Percentiles rank a stretch among this genome's conserved stretches.
Conservation (phyloP, 257 asterid species). For the Fraxinus anomala region DNA sequence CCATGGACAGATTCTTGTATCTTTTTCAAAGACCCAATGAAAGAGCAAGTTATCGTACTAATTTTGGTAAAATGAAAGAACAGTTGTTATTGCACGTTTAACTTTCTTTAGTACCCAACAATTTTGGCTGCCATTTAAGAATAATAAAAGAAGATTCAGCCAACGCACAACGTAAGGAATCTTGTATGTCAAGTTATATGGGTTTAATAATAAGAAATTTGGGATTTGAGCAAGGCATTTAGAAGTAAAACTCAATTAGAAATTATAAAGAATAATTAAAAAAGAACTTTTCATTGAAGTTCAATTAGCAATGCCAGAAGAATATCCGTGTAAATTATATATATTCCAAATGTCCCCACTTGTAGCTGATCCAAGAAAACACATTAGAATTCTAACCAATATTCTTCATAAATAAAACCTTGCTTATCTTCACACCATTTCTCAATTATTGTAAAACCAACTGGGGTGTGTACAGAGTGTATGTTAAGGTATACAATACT, state of each 20-base stretch:
- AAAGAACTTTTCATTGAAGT: not conserved
- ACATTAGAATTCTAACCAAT: not conserved
- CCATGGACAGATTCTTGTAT: too few species aligned
- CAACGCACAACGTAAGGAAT: too few species aligned
- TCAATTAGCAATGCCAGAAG: not conserved
- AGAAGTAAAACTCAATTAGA: not conserved
- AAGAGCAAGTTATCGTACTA: too few species aligned
- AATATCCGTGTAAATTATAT: not conserved
- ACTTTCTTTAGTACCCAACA: too few species aligned
- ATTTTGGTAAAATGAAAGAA: too few species aligned
- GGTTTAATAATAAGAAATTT: too few species aligned
- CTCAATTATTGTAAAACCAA: not conserved
- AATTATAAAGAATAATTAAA: too few species aligned
- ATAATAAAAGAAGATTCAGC: too few species aligned
- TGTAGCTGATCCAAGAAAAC: not conserved
- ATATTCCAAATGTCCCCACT: not conserved
- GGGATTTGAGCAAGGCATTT: not conserved
- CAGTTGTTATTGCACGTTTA: too few species aligned
- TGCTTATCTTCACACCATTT: not conserved
- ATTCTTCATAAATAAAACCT: not conserved
- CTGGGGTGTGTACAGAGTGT: not conserved
- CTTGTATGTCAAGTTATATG: too few species aligned
- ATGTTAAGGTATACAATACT: not conserved
- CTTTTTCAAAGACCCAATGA: too few species aligned
- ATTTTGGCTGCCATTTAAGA: too few species aligned